A percentile compares a stretch with the other conserved stretches of the same genome.
Evolutionary conservation across 75 land plant genomes (phyloP).

Genomic region (Isoetes taiwanensis): DNA sequence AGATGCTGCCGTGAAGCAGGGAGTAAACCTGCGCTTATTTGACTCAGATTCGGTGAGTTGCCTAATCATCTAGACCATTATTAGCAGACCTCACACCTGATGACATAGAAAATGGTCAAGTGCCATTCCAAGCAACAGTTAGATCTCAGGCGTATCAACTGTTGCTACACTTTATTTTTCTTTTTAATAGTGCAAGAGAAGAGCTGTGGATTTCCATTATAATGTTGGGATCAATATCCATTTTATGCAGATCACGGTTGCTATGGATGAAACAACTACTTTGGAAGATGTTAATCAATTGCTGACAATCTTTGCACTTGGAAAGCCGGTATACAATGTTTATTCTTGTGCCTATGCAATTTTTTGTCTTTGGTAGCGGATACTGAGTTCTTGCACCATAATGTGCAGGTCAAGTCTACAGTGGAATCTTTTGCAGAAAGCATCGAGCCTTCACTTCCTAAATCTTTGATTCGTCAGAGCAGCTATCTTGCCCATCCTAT

Average conservation of each 20-base stretch:
- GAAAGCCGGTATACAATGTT: slow-evolving; percentile 50
- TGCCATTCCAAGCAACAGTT: no score
- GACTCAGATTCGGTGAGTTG: slow-evolving; percentile 61
- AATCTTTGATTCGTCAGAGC: slow-evolving; percentile 47
- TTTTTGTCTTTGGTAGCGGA: neutral
- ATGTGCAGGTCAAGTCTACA: slow-evolving; percentile 55
- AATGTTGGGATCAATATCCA: neutral
- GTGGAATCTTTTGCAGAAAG: slow-evolving; percentile 72
- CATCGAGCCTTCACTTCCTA: slow-evolving; percentile 46
- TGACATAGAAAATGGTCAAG: no score
- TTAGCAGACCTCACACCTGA: no score
- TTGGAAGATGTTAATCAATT: slow-evolving; percentile 81
- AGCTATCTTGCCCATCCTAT: slow-evolving; percentile 86
- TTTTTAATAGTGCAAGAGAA: neutral
- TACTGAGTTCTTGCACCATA: neutral
- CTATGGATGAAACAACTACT: slow-evolving; percentile 97
- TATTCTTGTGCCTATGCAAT: neutral
- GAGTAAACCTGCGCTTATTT: slow-evolving; percentile 65
- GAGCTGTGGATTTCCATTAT: neutral
- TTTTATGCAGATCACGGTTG: slow-evolving; percentile 59
- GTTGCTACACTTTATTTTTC: neutral
- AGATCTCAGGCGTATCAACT: neutral
- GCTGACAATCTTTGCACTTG: slow-evolving; percentile 59
- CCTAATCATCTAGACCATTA: slow-evolving; percentile 7
- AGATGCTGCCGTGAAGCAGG: slow-evolving; percentile 49